Percentiles rank a stretch among this genome's conserved stretches.
These are phyloP conservation scores for Monosporozyma siamensis DNA, from an alignment of 805 yeast species.

Conservation along the genomic window DNA sequence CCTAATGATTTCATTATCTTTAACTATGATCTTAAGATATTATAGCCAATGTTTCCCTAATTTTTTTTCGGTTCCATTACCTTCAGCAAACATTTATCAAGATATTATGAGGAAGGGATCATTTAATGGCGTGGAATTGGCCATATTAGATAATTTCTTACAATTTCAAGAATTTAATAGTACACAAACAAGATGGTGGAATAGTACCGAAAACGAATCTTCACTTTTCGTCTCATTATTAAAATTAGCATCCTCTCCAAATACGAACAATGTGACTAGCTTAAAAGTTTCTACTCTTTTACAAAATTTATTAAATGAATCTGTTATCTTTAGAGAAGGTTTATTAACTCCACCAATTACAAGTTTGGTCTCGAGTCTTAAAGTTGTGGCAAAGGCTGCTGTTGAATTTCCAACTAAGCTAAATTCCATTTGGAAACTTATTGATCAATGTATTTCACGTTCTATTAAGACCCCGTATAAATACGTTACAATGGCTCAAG, in stretches of 20 bases:
- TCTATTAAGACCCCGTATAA: conserved; percentile 71
- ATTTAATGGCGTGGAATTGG: conserved; percentile 46
- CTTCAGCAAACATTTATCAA: conserved; percentile 30
- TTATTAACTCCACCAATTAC: conserved; percentile 44
- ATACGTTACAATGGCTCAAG: conserved; percentile 53
- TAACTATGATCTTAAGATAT: conserved; percentile 36
- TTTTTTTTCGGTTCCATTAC: conserved; percentile 23
- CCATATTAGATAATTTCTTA: conserved; percentile 49
- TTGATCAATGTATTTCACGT: conserved; percentile 72
- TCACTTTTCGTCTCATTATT: conserved; percentile 63
- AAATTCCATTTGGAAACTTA: conserved; percentile 44
- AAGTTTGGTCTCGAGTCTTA: conserved; percentile 45
- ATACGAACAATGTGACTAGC: conserved; percentile 24
- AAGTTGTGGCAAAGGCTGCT: conserved; percentile 10
- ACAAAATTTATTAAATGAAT: conserved; percentile 39
- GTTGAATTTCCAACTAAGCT: conserved; percentile 9
- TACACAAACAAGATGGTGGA: conserved; percentile 74
- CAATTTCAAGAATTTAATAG: conserved; percentile 48
- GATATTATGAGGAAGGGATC: conserved; percentile 28
- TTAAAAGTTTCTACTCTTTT: conserved; percentile 43
- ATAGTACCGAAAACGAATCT: conserved; percentile 35
- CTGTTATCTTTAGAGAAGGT: conserved; percentile 45
- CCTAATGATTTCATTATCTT: conserved; percentile 40
- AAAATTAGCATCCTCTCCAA: conserved; percentile 38
- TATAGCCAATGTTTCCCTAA: conserved; percentile 35